phyloP scores from a whole-genome alignment of 495 filamentous ascomycete genomes.

The Delitschia confertaspora region DNA sequence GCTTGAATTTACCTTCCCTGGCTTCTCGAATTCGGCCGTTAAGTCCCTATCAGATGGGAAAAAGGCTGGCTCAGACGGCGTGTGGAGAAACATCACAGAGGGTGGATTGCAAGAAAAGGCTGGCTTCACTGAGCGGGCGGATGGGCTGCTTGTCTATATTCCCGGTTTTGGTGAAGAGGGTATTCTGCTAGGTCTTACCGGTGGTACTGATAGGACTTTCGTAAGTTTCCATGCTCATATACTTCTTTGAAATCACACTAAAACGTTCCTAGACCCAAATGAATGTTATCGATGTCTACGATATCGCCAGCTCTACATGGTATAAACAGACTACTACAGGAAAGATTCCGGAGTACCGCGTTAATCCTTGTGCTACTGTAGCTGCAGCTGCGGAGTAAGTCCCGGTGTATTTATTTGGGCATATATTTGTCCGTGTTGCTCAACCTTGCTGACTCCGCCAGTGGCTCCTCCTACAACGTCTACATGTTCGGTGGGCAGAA shows the following conservation, averaged over 20 bases:
- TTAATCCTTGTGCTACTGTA: slow-evolving; percentile 65
- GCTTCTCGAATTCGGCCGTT: slow-evolving; percentile 51
- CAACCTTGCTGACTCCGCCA: slow-evolving; percentile 22
- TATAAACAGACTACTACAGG: slow-evolving; percentile 65
- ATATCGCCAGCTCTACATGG: slow-evolving; percentile 68
- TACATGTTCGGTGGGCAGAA: slow-evolving; percentile 73
- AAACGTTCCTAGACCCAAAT: slow-evolving; percentile 47
- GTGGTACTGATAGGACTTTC: slow-evolving; percentile 55
- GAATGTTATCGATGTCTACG: slow-evolving; percentile 65
- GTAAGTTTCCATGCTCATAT: slow-evolving; percentile 30
- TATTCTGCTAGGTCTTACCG: slow-evolving; percentile 60
- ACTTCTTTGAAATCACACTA: not conserved
- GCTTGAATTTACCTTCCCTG: slow-evolving; percentile 65
- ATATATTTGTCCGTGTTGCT: not conserved
- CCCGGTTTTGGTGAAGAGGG: slow-evolving; percentile 63
- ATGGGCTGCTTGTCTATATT: slow-evolving; percentile 60
- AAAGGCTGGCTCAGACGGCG: slow-evolving; percentile 47
- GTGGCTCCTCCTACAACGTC: slow-evolving; percentile 62
- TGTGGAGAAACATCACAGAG: slow-evolving; percentile 61
- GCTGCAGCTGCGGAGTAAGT: slow-evolving; percentile 49
- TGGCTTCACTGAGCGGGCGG: slow-evolving; percentile 61
- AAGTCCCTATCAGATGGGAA: slow-evolving; percentile 40
- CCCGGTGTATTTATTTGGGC: not conserved
- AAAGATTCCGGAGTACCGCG: slow-evolving; percentile 52
- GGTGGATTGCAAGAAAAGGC: slow-evolving; percentile 55